These are phyloP conservation scores for Beauveria scarabaeidicola DNA, from an alignment of 2,329 filamentous ascomycete species.

Conservation along the genomic window DNA sequence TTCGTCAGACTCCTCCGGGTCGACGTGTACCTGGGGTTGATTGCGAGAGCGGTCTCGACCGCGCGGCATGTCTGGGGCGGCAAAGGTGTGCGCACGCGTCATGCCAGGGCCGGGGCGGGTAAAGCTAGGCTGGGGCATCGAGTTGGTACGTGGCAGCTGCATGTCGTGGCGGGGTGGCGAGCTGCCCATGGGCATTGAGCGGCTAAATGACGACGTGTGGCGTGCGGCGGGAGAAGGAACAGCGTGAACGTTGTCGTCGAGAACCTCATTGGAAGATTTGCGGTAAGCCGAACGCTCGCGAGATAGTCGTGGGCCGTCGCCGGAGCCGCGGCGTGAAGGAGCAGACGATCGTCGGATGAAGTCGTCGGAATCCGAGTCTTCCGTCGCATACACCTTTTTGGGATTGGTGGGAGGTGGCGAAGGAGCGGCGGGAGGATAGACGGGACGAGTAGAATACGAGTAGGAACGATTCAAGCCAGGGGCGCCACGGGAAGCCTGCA, in stretches of 20 bases:
- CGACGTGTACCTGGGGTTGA: conserved; percentile 29
- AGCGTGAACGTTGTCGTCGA: conserved; percentile 24
- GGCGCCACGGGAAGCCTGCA: conserved; percentile 16
- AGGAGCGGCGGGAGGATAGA: conserved; percentile 25
- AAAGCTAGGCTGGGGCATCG: conserved; percentile 26
- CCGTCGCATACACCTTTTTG: conserved; percentile 19
- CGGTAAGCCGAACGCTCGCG: conserved; percentile 23
- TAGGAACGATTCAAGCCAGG: conserved; percentile 15
- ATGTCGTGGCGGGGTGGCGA: conserved; percentile 27
- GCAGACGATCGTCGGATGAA: conserved; percentile 25
- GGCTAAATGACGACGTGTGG: conserved; percentile 19
- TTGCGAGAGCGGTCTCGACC: conserved; percentile 30
- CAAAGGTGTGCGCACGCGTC: conserved; percentile 26
- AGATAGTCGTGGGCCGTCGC: conserved; percentile 17
- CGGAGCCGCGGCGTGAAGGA: conserved; percentile 26
- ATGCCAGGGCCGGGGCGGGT: conserved; percentile 22
- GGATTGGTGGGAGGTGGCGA: conserved; percentile 26
- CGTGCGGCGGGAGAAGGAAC: conserved; percentile 23
- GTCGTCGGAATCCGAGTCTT: conserved; percentile 21
- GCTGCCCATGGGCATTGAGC: conserved; percentile 18
- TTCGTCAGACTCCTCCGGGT: conserved; percentile 27
- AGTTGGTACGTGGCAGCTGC: conserved; percentile 25
- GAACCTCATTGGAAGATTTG: conserved; percentile 24
- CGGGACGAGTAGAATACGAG: conserved; percentile 18
- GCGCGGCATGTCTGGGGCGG: conserved; percentile 20